Percentiles rank a stretch among this genome's conserved stretches.
Evolutionary conservation across 306 rosid species (phyloP).

Genomic region (Corylus avellana): DNA sequence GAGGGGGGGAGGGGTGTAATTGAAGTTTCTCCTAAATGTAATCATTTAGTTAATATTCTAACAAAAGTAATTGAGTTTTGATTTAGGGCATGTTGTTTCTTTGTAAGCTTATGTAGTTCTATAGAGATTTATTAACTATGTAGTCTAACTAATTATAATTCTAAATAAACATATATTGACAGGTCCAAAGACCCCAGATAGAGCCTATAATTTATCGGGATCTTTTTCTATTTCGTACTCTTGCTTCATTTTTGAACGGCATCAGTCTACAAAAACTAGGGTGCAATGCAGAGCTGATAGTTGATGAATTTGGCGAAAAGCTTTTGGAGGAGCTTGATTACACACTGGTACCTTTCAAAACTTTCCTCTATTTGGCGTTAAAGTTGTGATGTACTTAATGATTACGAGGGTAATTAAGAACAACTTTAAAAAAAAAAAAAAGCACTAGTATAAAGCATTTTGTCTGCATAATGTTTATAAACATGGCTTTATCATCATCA

Average conservation of each 20-base stretch:
- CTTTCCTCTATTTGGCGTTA: conserved; percentile 31
- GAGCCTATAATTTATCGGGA: conserved; percentile 95
- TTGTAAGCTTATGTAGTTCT: background rate
- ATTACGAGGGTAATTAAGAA: background rate
- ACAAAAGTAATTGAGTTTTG: background rate
- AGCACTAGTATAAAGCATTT: conserved; percentile 12
- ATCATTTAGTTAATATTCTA: too few relatives aligned
- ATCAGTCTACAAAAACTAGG: conserved; percentile 92
- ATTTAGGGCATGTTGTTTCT: background rate
- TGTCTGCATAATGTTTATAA: background rate
- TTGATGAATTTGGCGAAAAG: conserved; percentile 99
- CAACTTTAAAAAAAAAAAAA: background rate
- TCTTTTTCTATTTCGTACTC: conserved; percentile 90
- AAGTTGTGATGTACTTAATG: conserved; percentile 16
- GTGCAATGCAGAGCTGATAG: conserved; percentile 96
- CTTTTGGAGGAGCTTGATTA: conserved; percentile 99
- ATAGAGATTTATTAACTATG: background rate
- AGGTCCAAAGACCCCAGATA: conserved; percentile 95
- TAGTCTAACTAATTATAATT: background rate
- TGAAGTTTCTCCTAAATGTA: too few relatives aligned
- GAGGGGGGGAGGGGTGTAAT: too few relatives aligned
- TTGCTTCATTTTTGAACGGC: conserved; percentile 91
- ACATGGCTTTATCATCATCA: background rate
- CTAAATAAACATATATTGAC: conserved; percentile 25
- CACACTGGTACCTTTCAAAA: conserved; percentile 68